phyloP scores from a whole-genome alignment of 768 basidiomycete species.

The Lyophyllum shimeji region DNA sequence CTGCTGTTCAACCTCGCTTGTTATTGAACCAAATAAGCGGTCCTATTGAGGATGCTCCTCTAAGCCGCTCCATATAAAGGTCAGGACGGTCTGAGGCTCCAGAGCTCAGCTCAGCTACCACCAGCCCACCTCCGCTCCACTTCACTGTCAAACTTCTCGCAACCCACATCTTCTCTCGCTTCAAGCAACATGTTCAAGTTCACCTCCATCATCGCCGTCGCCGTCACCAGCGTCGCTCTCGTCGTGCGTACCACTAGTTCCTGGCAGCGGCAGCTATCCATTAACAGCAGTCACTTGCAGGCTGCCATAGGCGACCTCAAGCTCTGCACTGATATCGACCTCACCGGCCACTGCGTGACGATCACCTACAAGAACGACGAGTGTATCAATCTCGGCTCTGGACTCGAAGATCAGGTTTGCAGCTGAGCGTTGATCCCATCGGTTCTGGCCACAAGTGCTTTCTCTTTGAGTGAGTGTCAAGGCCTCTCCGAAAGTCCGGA shows the following conservation, averaged over 20 bases:
- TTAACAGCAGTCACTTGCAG: not conserved
- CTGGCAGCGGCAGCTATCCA: not conserved
- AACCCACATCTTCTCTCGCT: not conserved
- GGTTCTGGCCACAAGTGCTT: slow-evolving; percentile 9
- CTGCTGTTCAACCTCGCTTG: too few relatives aligned
- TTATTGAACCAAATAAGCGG: too few relatives aligned
- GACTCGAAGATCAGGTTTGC: slow-evolving; percentile 9
- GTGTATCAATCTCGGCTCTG: slow-evolving; percentile 8
- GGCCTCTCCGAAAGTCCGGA: not conserved
- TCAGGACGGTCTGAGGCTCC: not conserved
- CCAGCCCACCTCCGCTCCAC: not conserved
- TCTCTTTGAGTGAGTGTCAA: slow-evolving; percentile 4
- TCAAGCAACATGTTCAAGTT: slow-evolving; percentile 1
- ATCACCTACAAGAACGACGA: slow-evolving; percentile 11
- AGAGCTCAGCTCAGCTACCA: not conserved
- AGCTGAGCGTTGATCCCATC: slow-evolving; percentile 10
- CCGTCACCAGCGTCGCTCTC: not conserved
- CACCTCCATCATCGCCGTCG: not conserved
- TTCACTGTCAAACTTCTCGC: not conserved
- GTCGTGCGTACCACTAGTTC: not conserved
- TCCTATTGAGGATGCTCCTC: too few relatives aligned
- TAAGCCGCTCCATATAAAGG: not conserved
- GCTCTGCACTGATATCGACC: slow-evolving; percentile 9
- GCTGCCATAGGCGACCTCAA: slow-evolving; percentile 10
- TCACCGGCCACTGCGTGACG: slow-evolving; percentile 7